Base-by-base conservation (phyloP, 306 rosid genomes). In the Prinsepia uniflora region DNA sequence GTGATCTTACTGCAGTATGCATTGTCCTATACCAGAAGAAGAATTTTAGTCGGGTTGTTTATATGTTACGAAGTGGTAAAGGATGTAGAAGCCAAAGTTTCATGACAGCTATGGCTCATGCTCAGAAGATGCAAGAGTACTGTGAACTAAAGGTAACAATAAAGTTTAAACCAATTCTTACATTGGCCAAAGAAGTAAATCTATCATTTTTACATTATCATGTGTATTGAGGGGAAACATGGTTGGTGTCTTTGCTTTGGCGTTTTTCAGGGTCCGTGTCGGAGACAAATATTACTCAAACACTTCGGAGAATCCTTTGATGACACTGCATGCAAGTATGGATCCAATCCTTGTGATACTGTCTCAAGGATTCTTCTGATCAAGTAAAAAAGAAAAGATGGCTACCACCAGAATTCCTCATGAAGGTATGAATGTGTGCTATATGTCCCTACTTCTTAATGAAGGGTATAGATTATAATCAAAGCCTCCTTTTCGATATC, bases 31-130 rank as follows among this genome's bases (percentile, higher is more conserved):
- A 94, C 84, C 98, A 90, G 78, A 94, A 89, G 87, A 94, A 94
- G 87, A 97, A 94, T 87, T 94, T 94, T 56, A 94, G 97, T 70
- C 81, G 96, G 56, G 89, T 94, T 19, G 98, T 89, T 63, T 94
- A 97, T 78, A 84, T 90, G 98, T 78, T 94, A 74, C 86, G 97
- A 70, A 93, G 82, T 30, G 98, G 97, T 59, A 89, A 89, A 74
- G 85, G 85, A 75, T 80, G 61, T 75, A 90, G 81, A 65, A 89
- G 68, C 24, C 92, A 84, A 14, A 83, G 76, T 60, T 89, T 94
- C 70, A 94, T 87, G 85, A 72, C 71, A 45, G 89, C 94, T 68
- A 89, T 94, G 96, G 84, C 75, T 78, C 98, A 91, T 81, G 98
- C 96, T 54, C 79, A 86, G 80, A 87, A 76, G 81, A 94, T 94